Evolutionary conservation across 768 basidiomycete species (phyloP).

Genomic region (Ephemerocybe angulata): DNA sequence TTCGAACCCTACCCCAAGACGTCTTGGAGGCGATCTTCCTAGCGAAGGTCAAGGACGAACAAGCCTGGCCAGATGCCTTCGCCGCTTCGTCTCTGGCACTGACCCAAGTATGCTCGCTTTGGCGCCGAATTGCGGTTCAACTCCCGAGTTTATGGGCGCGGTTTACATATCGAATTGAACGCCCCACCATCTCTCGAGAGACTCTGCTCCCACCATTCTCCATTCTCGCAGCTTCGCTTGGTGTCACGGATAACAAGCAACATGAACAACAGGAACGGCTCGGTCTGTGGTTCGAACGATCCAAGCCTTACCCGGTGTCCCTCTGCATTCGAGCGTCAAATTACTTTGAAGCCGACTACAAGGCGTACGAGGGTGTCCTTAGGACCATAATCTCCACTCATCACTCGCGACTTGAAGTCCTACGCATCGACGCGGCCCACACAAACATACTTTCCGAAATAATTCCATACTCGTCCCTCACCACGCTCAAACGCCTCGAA

Average conservation of each 20-base stretch:
- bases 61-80: background rate
- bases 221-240: background rate
- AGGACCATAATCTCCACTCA: background rate
- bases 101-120: background rate
- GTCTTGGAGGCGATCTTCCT: background rate
- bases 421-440: background rate
- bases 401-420: background rate
- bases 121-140: background rate
- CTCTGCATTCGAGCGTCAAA: background rate
- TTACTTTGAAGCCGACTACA: background rate
- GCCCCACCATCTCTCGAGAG: no score
- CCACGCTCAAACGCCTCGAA: background rate
- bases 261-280: background rate
- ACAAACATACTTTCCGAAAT: no score
- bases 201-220: background rate
- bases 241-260: background rate
- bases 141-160: background rate
- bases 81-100: background rate
- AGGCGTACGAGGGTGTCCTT: no score
- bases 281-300: background rate
- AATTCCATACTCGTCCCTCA: no score
- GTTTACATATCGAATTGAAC: background rate
- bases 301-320: background rate
- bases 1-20: background rate
- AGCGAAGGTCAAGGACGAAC: background rate